These are phyloP conservation scores for Paraglomus brasilianum DNA, from an alignment of 192 early-diverging fungal species.

Conservation along the genomic window DNA sequence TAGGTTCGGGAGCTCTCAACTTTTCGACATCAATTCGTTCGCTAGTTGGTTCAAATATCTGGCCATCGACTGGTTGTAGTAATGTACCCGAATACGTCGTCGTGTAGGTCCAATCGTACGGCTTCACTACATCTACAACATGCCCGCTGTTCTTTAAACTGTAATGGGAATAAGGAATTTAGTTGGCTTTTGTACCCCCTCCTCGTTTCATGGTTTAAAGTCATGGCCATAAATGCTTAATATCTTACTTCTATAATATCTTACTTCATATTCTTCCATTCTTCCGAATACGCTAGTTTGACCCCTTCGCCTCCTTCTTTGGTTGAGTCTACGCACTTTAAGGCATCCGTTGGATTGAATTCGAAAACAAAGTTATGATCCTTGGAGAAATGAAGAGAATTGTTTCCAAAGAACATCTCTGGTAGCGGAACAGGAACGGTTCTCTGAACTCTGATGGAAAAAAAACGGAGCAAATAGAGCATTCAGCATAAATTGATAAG, in stretches of 20 bases:
- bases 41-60: slow-evolving; percentile 37
- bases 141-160: slow-evolving; percentile 57
- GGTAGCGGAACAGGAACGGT: slow-evolving; percentile 75
- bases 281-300: slow-evolving; percentile 81
- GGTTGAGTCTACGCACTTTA: slow-evolving; percentile 69
- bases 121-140: slow-evolving; percentile 82
- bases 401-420: slow-evolving; percentile 97
- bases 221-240: neutral
- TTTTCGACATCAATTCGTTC: slow-evolving; percentile 72
- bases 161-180: neutral
- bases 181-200: neutral
- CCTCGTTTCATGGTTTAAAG: neutral
- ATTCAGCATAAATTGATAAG: neutral
- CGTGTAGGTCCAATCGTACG: slow-evolving; percentile 97
- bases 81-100: slow-evolving; percentile 76
- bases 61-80: neutral
- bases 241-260: neutral
- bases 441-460: slow-evolving; percentile 42
- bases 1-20: slow-evolving; percentile 77
- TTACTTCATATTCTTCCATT: slow-evolving; percentile 83
- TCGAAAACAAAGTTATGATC: slow-evolving; percentile 51
- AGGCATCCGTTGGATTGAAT: slow-evolving; percentile 73
- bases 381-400: slow-evolving; percentile 65
- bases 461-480: neutral
- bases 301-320: slow-evolving; percentile 67